phyloP scores from a whole-genome alignment of 345 rosid species.

The Arabidopsis arenosa region DNA sequence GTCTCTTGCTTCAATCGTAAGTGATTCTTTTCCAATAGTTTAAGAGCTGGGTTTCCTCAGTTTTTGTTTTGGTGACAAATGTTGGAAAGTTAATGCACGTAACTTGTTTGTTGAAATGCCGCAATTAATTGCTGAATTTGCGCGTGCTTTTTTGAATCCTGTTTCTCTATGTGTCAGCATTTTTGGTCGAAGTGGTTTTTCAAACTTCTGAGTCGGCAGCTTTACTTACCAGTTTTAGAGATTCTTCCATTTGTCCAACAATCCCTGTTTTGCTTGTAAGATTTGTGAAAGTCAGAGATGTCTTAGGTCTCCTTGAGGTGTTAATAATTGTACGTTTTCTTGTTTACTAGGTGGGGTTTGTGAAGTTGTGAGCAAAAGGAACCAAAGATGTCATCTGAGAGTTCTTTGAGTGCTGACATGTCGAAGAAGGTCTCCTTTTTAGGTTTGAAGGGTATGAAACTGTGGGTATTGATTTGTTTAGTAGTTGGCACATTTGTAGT shows the following conservation, averaged over 20 bases:
- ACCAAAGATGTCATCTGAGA: constrained; percentile 69
- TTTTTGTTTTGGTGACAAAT: constrained; percentile 21
- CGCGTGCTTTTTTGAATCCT: constrained; percentile 26
- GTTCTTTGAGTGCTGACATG: constrained; percentile 65
- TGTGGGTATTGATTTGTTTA: constrained; percentile 88
- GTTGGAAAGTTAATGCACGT: constrained; percentile 34
- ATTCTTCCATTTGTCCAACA: constrained; percentile 36
- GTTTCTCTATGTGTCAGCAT: constrained; percentile 25
- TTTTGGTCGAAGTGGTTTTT: constrained; percentile 2
- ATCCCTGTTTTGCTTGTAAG: constrained; percentile 33
- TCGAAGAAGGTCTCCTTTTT: constrained; percentile 75
- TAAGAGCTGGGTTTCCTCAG: constrained; percentile 29
- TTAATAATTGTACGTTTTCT: not conserved
- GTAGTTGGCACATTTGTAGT: constrained; percentile 68
- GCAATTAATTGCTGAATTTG: constrained; percentile 37
- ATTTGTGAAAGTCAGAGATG: constrained; percentile 42
- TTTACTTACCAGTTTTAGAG: constrained; percentile 42
- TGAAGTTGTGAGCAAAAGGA: constrained; percentile 39
- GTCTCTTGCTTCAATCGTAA: constrained; percentile 71
- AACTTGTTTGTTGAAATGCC: constrained; percentile 44
- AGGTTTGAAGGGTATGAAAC: constrained; percentile 82
- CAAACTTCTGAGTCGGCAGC: constrained; percentile 24
- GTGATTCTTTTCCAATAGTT: constrained; percentile 63
- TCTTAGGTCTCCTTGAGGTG: constrained; percentile 22
- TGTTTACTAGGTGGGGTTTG: constrained; percentile 29